Conservation (phyloP, 495 filamentous ascomycete genomes). For the Aspergillus ellipticus region DNA sequence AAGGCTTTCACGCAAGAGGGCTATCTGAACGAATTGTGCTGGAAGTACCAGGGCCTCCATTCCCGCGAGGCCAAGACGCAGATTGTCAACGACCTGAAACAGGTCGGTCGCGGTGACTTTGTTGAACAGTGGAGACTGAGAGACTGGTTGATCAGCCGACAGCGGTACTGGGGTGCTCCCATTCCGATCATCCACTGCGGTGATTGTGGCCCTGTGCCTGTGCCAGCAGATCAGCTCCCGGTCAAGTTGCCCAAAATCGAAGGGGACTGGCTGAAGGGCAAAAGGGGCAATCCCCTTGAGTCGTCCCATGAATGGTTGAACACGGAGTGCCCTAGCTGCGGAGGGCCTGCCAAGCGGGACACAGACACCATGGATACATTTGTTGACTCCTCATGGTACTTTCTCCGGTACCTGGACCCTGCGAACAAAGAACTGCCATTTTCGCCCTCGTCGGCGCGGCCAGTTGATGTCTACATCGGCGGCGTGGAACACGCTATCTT, state of each 20-base stretch:
- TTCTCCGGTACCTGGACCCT: constrained; percentile 70
- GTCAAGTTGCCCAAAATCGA: constrained; percentile 70
- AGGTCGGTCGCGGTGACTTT: constrained; percentile 48
- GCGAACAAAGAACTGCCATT: constrained; percentile 60
- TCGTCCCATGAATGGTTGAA: constrained; percentile 69
- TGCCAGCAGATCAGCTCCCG: constrained; percentile 71
- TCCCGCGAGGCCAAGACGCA: constrained; percentile 60
- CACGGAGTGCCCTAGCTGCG: constrained; percentile 70
- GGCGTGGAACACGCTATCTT: constrained; percentile 89
- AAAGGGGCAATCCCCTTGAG: constrained; percentile 73
- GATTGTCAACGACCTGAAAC: constrained; percentile 55
- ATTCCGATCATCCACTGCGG: constrained; percentile 85
- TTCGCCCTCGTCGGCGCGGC: constrained; percentile 54
- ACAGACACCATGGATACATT: constrained; percentile 97
- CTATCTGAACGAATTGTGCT: constrained; percentile 39
- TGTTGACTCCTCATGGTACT: constrained; percentile 93
- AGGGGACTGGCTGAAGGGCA: constrained; percentile 62
- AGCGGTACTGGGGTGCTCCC: constrained; percentile 87
- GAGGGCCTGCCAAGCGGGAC: constrained; percentile 67
- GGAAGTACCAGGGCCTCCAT: constrained; percentile 47
- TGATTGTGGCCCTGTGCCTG: constrained; percentile 73
- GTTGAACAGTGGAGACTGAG: constrained; percentile 71
- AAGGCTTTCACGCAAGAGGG: constrained; percentile 46
- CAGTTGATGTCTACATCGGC: constrained; percentile 83
- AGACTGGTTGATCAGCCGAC: constrained; percentile 86